These are phyloP conservation scores for Cryptosporidium viatorum DNA, from an alignment of 169 alveolate species.

Conservation along the genomic window DNA sequence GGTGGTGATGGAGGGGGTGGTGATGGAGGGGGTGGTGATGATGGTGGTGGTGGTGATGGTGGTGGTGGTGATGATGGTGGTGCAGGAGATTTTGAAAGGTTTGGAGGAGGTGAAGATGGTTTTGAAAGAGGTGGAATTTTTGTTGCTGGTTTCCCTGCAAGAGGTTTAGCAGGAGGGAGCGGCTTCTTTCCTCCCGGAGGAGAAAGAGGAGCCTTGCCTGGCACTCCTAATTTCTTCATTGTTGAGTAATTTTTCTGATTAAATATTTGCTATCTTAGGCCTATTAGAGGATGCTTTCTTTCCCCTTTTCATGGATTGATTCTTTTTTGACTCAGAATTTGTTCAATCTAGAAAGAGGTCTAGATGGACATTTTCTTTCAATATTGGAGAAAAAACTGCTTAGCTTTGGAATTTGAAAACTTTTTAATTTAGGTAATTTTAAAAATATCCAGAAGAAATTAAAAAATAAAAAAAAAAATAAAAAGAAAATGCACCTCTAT, in stretches of 20 bases:
- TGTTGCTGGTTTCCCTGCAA: constrained; percentile 1
- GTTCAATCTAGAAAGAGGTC: background rate
- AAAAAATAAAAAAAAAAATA: no score
- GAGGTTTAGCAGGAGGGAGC: constrained; percentile 6
- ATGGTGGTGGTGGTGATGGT: constrained; percentile 1
- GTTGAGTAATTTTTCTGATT: background rate
- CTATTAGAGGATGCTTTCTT: background rate
- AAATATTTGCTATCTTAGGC: background rate
- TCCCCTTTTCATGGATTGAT: background rate
- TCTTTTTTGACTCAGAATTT: background rate
- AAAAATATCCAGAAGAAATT: background rate
- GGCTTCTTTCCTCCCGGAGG: constrained; percentile 1
- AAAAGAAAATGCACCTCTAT: background rate
- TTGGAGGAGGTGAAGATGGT: background rate
- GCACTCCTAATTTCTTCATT: constrained; percentile 9
- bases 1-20: constrained; percentile 6
- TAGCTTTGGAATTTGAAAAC: no score
- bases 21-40: background rate
- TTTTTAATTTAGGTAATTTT: no score
- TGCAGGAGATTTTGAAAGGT: background rate
- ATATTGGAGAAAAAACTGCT: no score
- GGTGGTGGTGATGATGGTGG: background rate
- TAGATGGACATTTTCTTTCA: constrained; percentile 4
- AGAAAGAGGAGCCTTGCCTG: constrained; percentile 29
- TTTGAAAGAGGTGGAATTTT: background rate